Base-by-base conservation (phyloP, 257 asterid species). In the Solanum peruvianum region DNA sequence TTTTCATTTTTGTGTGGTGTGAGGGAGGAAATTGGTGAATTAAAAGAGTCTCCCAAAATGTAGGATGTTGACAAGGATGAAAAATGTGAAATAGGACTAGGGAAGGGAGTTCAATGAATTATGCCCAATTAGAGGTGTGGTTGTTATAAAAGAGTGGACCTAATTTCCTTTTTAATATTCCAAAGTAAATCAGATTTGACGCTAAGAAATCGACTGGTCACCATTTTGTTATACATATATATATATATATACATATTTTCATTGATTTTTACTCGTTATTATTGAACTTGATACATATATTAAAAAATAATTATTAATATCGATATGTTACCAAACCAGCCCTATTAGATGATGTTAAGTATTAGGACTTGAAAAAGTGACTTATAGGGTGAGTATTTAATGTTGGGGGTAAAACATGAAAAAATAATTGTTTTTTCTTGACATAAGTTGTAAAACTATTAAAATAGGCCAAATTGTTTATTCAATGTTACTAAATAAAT, bases 21-120 rank as follows among this genome's bases (percentile, higher is more conserved):
- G 29, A 29, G 11, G 45, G 39, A 78, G 9, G 85, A 18, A 80
- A 29, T 15, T 47, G 67, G 44, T 80, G 20, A 49, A 33, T 85
- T 87, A 85, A 80, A 56, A 64, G 87, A 64, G 35, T 81, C 91
- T 86, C 92, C 91, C 80, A 87, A 82, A 87, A 64, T 88, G 33
- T 83, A 86, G 88, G 90, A 88, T 87, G 71, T 88, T 80, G 85
- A 47, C 85, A 16, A 49, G 85, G 44, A 80, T 49, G 7, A 49
- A 18, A 47, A 49, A 67, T 80, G 23, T 80, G 69, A 49, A 80
- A 16, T 80, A 49, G 67, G 60, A 80, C 27, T 45, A 31, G 29
- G 35, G 62, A 80, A n/a, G 60, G 60, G 39, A 80, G 85, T 80
- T 80, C 85, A 80, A 47, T 80, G 85, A 9, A 80, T 6, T 29